Evolutionary conservation across 2,329 filamentous ascomycete species (phyloP).

Genomic region (Fusarium mexicanum): DNA sequence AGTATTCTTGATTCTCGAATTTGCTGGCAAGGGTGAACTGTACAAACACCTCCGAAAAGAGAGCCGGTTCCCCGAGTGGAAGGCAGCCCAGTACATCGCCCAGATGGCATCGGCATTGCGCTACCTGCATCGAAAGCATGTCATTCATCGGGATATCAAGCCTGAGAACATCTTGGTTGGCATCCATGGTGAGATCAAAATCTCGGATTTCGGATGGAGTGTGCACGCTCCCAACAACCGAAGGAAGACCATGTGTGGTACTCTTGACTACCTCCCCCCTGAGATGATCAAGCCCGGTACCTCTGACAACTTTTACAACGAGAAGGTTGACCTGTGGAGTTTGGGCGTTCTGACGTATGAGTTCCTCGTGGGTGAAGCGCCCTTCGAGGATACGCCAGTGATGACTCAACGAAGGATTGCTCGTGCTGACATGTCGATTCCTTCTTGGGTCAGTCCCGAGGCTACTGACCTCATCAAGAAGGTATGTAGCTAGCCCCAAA

Average conservation of each 20-base stretch:
- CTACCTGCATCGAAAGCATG: slow-evolving; percentile 95
- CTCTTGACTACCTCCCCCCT: slow-evolving; percentile 94
- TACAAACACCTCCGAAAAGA: slow-evolving; percentile 87
- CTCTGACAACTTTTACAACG: slow-evolving; percentile 88
- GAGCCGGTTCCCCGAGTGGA: slow-evolving; percentile 83
- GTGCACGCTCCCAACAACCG: slow-evolving; percentile 96
- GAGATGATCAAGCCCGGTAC: slow-evolving; percentile 92
- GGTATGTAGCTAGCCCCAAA: slow-evolving; percentile 59
- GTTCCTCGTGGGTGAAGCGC: slow-evolving; percentile 94
- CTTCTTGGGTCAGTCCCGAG: slow-evolving; percentile 88
- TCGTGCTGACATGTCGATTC: slow-evolving; percentile 90
- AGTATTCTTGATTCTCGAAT: slow-evolving; percentile 87
- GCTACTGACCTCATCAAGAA: slow-evolving; percentile 92
- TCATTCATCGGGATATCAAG: slow-evolving; percentile 98
- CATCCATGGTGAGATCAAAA: slow-evolving; percentile 97
- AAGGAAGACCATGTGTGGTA: slow-evolving; percentile 95
- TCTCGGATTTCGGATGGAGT: slow-evolving; percentile 98
- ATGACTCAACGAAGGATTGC: slow-evolving; percentile 95
- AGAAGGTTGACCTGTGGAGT: slow-evolving; percentile 97
- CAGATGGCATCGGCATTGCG: slow-evolving; percentile 88
- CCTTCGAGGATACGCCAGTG: slow-evolving; percentile 93
- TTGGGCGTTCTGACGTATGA: slow-evolving; percentile 95
- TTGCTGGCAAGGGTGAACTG: slow-evolving; percentile 83
- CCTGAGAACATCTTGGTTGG: slow-evolving; percentile 97
- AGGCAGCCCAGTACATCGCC: slow-evolving; percentile 85